Evolutionary conservation across 2,329 filamentous ascomycete species (phyloP), one percentile per base, ranked within the genome.

Genomic region (Talaromyces atroroseus): DNA sequence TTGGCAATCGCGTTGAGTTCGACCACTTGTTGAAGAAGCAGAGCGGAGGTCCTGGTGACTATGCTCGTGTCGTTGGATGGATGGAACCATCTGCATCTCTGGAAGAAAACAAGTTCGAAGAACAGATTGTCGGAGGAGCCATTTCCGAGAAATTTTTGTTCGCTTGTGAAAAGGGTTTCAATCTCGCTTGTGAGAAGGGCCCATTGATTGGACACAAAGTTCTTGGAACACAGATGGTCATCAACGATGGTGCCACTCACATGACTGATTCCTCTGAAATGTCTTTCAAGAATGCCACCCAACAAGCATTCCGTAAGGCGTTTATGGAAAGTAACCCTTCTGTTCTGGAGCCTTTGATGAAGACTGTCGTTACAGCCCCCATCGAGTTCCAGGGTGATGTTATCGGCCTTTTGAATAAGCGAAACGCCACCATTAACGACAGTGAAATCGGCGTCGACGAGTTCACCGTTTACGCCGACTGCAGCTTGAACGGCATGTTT

Each of bases 351-450:
- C 94, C 94, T 5, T 77, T 99, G 54, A 99, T 99, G 94, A 97
- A 96, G 82, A 96, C 91, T 0, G 92, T 91, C 59, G 91, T 99
- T 67, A 96, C 91, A 32, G 92, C 94, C 0, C 94, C 94, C 48
- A 90, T 89, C 68, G 94, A 99, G 79, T 99, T 97, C 80, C 94
- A 99, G 76, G 94, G 94, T 69, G 92, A 90, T 71, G 88, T 99
- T 62, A 89, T 97, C 56, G 92, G 91, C 66, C 78, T 99, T 50
- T 81, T 99, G 78, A 99, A 97, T 80, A 99, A 99, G 84, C 86
- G 94, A 62, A 94, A 91, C 68, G 91, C 92, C 36, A 88, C 90
- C 51, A 97, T 99, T 67, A 88, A 91, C 70, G 94, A 99, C 68
- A 96, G 92, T 5, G 94, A 99, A 69, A 91, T 94, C 64, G 92